Base-by-base conservation (phyloP, 2,329 filamentous ascomycete genomes). In the Chalara sp. region DNA sequence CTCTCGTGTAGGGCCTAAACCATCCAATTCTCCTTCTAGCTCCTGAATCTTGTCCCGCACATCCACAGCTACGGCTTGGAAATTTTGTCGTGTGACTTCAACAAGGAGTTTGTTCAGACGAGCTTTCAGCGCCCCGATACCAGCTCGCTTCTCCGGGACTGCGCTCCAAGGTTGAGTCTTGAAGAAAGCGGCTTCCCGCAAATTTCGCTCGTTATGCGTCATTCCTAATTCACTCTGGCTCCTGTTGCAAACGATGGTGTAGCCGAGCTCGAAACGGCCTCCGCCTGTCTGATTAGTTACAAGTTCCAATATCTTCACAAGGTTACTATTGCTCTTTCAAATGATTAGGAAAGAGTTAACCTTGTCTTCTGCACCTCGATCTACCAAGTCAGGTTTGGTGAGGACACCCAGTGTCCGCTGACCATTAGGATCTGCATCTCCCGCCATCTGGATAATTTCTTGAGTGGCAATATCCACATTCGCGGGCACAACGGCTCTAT, bases 311-410 rank as follows among this genome's bases (percentile, higher is more conserved):
- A 0, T 65, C 58, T 30, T 72, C 65, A 0, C 64, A 71, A 0
- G 65, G 65, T 0, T 59, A 21, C 21, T 21, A 21, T 21, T 2
- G 21, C 21, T 21, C 21, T 21, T 21, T 21, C 21, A 21, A 21
- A 21, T 21, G 21, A 21, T 21, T 21, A 21, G 21, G 21, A 21
- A 21, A 21, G 21, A 3, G 21, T 21, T 21, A 2, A 21, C 21
- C 21, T 21, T 21, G 2, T 21, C 21, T 21, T 21, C 21, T 21
- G 21, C 21, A 21, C 21, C 21, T 21, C 21, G 50, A 45, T 79
- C 75, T 0, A 75, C 72, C 0, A 83, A 63, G 48, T 86, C 81
- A 0, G 78, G 75, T 53, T 84, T 84, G 0, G 80, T 84, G 0
- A 84, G 63, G 2, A 75, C 66, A 1, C 70, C 69, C 1, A 75